Evolutionary conservation across 1,284 basidiomycete species (phyloP), one percentile per base, ranked within the genome.

Genomic region (Schizophyllum commune): DNA sequence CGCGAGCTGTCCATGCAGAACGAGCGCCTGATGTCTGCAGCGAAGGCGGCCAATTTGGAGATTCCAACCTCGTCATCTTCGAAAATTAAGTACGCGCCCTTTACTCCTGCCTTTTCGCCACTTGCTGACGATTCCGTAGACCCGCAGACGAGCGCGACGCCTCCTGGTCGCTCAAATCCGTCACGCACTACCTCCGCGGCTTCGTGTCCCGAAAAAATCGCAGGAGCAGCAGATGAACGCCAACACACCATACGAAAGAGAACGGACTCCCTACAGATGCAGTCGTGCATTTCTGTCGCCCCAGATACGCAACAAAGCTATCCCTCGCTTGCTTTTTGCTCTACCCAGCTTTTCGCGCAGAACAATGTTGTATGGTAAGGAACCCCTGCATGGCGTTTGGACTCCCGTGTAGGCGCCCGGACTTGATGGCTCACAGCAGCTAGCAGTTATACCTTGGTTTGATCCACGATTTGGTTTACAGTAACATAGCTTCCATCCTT

Each of bases 1-100:
- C 77, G 81, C 68, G 84, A 85, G 65, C 64, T 86, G 66, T 72
- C 78, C 60, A 74, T 77, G 67, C 68, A 81, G 64, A 80, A 75
- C 59, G 72, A 69, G 53, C 69, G 83, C 13, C 65, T 83, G 65
- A 74, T 74, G 68, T 15, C 20, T 2, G 13, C 11, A 5, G 19
- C 20, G 13, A 55, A 55, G 53, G 20, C 53, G 9, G 53, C 27
- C 3, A 55, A 55, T 13, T 20, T 55, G 20, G 27, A 20, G 11
- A 27, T 15, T 55, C 11, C 27, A 4, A 21, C 13, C 11, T 15
- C 53, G 27, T 55, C 20, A 3, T 15, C 20, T 3, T 55, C 19
- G 20, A 52, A 52, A 52, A 17, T 5, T 17, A 17, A 52, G 51
- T 52, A 52, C 2, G 15, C 20, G 20, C 20, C 17, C 7, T 20